phyloP scores from a whole-genome alignment of 2,329 filamentous ascomycete species.

The Pestalotiopsis sp. region DNA sequence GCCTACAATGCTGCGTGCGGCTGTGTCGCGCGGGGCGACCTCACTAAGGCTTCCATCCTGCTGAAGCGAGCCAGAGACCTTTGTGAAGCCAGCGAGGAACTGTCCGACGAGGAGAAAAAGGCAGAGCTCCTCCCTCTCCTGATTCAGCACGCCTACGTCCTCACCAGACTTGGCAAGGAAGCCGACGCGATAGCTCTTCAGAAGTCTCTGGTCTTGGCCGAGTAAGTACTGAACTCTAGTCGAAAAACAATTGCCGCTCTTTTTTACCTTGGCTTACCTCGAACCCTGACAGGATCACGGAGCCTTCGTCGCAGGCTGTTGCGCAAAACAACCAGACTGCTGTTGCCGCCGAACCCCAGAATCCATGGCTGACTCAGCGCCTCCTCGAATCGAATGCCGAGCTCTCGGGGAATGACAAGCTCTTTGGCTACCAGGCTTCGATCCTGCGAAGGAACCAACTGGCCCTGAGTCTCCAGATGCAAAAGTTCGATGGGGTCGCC shows the following conservation, averaged over 20 bases:
- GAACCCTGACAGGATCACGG: conserved; percentile 55
- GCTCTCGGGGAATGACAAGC: conserved; percentile 59
- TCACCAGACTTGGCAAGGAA: conserved; percentile 65
- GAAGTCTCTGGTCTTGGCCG: conserved; percentile 60
- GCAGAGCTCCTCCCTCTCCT: conserved; percentile 75
- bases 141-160: conserved; percentile 75
- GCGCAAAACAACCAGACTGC: conserved; percentile 65
- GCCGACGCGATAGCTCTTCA: conserved; percentile 68
- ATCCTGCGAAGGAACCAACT: conserved; percentile 65
- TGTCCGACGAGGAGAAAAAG: conserved; percentile 74
- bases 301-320: conserved; percentile 67
- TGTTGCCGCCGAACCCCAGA: conserved; percentile 46
- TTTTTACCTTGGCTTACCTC: neutral
- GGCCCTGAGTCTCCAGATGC: conserved; percentile 64
- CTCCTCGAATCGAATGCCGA: conserved; percentile 57
- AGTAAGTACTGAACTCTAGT: conserved; percentile 49
- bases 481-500: conserved; percentile 68
- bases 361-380: conserved; percentile 71
- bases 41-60: conserved; percentile 65
- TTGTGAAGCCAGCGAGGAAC: conserved; percentile 73
- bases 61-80: conserved; percentile 71
- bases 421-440: conserved; percentile 72
- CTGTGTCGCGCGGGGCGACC: conserved; percentile 70
- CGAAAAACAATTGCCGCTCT: neutral
- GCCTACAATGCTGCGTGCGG: conserved; percentile 80